phyloP scores from a whole-genome alignment of 2,329 filamentous ascomycete species.

The Fusarium sp. region DNA sequence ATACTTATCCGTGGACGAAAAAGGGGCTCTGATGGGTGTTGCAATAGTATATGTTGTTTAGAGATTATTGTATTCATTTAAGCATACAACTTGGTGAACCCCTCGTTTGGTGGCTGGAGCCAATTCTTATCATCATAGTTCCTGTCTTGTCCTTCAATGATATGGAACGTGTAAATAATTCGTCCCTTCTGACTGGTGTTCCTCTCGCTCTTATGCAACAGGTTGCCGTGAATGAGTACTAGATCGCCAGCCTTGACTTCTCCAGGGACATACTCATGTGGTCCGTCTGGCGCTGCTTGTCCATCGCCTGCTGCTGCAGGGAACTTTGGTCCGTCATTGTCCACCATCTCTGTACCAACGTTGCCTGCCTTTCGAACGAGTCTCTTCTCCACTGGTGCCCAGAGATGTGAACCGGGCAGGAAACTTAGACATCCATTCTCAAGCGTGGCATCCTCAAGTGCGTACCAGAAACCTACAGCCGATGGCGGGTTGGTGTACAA shows the following conservation, averaged over 20 bases:
- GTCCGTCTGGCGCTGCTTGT: slow-evolving; percentile 50
- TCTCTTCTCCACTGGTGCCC: slow-evolving; percentile 73
- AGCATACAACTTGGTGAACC: slow-evolving; percentile 75
- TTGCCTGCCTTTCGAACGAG: slow-evolving; percentile 72
- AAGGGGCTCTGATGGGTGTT: slow-evolving; percentile 2
- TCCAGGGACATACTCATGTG: slow-evolving; percentile 71
- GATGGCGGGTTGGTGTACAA: slow-evolving; percentile 88
- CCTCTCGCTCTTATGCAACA: slow-evolving; percentile 95
- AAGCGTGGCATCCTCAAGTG: slow-evolving; percentile 86
- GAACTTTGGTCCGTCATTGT: slow-evolving; percentile 72
- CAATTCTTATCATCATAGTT: slow-evolving; percentile 89
- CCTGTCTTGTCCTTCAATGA: slow-evolving; percentile 81
- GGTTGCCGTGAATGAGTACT: slow-evolving; percentile 93
- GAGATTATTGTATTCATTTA: slow-evolving; percentile 32
- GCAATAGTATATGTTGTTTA: background rate
- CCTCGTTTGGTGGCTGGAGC: slow-evolving; percentile 83
- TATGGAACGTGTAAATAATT: slow-evolving; percentile 97
- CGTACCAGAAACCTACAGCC: slow-evolving; percentile 97
- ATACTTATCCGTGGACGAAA: slow-evolving; percentile 10
- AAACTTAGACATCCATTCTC: slow-evolving; percentile 92
- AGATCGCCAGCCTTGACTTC: slow-evolving; percentile 91
- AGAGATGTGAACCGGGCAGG: slow-evolving; percentile 80
- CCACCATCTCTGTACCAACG: slow-evolving; percentile 72
- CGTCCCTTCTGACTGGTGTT: slow-evolving; percentile 86
- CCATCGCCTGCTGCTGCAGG: slow-evolving; percentile 62